phyloP scores from a whole-genome alignment of 2,329 filamentous ascomycete species.

The Claviceps lovelessii region DNA sequence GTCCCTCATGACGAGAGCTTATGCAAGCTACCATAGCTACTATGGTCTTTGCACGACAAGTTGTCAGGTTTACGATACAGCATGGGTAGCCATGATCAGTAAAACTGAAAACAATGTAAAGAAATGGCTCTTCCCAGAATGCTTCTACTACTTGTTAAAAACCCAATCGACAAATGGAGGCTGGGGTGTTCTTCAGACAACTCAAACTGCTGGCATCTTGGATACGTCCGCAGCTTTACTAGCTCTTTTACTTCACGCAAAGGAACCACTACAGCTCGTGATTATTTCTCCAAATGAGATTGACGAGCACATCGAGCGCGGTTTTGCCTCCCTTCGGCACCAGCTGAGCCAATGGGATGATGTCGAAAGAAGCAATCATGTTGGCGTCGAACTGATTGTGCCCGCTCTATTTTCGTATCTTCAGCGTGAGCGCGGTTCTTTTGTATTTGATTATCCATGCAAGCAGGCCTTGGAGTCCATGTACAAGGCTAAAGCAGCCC shows the following conservation, averaged over 20 bases:
- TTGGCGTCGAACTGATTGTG: slow-evolving; percentile 9
- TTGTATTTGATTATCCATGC: slow-evolving; percentile 4
- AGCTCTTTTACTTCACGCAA: slow-evolving; percentile 4
- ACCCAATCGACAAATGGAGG: slow-evolving; percentile 4
- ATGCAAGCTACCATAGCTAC: not conserved
- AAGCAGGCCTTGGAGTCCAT: not conserved
- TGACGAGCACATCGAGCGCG: not conserved
- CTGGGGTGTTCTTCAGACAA: not conserved
- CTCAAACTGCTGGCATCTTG: slow-evolving; percentile 8
- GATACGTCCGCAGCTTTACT: slow-evolving; percentile 8
- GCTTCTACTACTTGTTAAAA: slow-evolving; percentile 6
- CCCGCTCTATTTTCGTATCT: slow-evolving; percentile 6
- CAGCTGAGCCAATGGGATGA: slow-evolving; percentile 5
- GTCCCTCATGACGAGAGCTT: not conserved
- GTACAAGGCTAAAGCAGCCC: not conserved
- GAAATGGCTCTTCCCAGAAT: slow-evolving; percentile 9
- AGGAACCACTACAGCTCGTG: not conserved
- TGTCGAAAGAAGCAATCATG: slow-evolving; percentile 3
- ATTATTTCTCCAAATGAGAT: not conserved
- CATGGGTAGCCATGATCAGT: slow-evolving; percentile 8
- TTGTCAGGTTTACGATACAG: slow-evolving; percentile 7
- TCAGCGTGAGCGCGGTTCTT: not conserved
- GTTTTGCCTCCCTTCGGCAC: not conserved
- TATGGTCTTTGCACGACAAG: not conserved
- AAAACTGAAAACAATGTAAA: not conserved